Conservation (phyloP, 306 rosid species). For the Pueraria montana region DNA sequence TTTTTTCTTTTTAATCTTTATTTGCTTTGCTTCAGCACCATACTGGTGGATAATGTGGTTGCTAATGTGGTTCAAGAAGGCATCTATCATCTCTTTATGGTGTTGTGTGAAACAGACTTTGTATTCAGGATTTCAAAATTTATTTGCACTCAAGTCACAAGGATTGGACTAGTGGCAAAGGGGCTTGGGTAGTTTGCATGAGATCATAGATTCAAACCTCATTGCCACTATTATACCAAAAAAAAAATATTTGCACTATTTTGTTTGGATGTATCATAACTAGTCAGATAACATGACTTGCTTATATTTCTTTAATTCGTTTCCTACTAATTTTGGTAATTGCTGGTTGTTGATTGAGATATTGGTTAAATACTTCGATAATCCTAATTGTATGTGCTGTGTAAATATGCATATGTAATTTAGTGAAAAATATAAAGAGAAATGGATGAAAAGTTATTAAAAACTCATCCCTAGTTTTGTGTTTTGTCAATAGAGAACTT, state of each 20-base stretch:
- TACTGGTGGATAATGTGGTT: constrained; percentile 43
- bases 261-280: constrained; percentile 22
- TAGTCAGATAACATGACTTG: not conserved
- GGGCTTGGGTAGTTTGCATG: not conserved
- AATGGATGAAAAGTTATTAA: constrained; percentile 5
- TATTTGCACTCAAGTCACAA: not conserved
- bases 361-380: constrained; percentile 19
- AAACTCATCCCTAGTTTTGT: constrained; percentile 4
- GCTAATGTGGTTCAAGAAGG: constrained; percentile 35
- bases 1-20: constrained; percentile 34
- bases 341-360: constrained; percentile 8
- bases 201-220: not conserved
- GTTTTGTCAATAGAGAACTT: constrained; percentile 10
- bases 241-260: constrained; percentile 5
- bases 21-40: constrained; percentile 35
- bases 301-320: not conserved
- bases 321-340: constrained; percentile 20
- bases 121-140: constrained; percentile 9
- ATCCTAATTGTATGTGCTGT: constrained; percentile 15
- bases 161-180: not conserved
- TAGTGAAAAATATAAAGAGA: not conserved
- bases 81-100: constrained; percentile 13
- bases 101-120: constrained; percentile 13
- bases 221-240: not conserved
- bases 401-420: constrained; percentile 12